These are phyloP conservation scores for Apiospora pterosperma DNA, from an alignment of 2,329 filamentous ascomycete genomes.

Conservation along the genomic window DNA sequence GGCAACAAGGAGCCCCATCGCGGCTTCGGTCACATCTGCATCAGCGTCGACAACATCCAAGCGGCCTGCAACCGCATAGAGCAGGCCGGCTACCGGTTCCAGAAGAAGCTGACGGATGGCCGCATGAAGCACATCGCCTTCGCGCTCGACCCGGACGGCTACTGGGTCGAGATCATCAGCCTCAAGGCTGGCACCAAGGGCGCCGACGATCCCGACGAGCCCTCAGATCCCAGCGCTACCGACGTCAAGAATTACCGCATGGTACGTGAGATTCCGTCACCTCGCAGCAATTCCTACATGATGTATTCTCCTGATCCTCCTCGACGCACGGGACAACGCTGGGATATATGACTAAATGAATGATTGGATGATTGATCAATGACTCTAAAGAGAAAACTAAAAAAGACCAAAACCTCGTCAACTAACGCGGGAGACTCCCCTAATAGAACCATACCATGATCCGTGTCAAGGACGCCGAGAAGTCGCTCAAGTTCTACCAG, in stretches of 20 bases:
- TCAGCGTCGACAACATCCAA: slow-evolving; percentile 81
- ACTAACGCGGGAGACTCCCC: neutral
- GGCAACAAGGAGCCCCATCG: slow-evolving; percentile 88
- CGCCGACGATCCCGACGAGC: slow-evolving; percentile 66
- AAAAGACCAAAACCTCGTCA: neutral
- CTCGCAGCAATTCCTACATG: too few species aligned
- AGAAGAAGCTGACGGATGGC: slow-evolving; percentile 91
- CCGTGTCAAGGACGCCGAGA: slow-evolving; percentile 78
- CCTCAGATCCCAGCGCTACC: slow-evolving; percentile 57
- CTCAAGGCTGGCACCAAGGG: slow-evolving; percentile 50
- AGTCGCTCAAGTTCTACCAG: slow-evolving; percentile 76
- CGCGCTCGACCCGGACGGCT: slow-evolving; percentile 80
- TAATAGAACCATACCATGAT: slow-evolving; percentile 86
- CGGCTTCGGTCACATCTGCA: slow-evolving; percentile 82
- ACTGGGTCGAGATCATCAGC: slow-evolving; percentile 82
- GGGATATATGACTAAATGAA: too few species aligned
- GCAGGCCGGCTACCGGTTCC: slow-evolving; percentile 86
- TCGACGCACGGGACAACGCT: neutral
- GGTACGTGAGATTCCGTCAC: too few species aligned
- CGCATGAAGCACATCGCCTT: slow-evolving; percentile 88
- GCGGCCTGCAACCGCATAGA: slow-evolving; percentile 86
- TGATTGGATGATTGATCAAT: too few species aligned
- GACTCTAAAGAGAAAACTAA: too few species aligned
- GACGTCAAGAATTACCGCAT: slow-evolving; percentile 73
- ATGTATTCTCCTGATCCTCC: too few species aligned